A percentile compares a stretch with the other conserved stretches of the same genome.
Evolutionary conservation across 208 protist genomes (phyloP).

Genomic region (Lotmaria passim): DNA sequence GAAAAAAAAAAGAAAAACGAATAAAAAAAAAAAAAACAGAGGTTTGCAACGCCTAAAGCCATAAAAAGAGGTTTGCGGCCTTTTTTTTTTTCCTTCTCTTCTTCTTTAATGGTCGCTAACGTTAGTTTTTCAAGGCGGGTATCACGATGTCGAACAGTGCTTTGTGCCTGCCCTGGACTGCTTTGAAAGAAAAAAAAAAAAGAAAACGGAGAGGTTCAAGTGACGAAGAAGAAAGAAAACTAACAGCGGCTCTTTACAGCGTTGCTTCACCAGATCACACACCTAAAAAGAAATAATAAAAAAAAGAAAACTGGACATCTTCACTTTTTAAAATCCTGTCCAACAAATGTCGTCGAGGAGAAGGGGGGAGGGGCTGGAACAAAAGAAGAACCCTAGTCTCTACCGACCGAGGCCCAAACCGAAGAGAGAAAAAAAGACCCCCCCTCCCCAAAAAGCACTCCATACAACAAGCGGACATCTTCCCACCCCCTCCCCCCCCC

Average conservation of each 20-base stretch:
- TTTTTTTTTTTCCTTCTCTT: background rate
- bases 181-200: slow-evolving; percentile 18
- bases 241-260: background rate
- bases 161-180: background rate
- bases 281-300: slow-evolving; percentile 22
- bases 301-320: slow-evolving; percentile 4
- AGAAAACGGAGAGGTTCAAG: background rate
- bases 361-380: no score
- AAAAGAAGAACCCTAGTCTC: no score
- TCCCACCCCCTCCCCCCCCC: no score
- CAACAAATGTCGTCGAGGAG: no score
- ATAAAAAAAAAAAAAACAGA: background rate
- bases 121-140: no score
- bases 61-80: background rate
- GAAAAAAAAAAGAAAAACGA: background rate
- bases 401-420: no score
- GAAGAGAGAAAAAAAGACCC: no score
- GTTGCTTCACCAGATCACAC: slow-evolving; percentile 3
- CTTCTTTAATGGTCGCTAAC: no score
- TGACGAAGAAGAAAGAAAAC: slow-evolving; percentile 22
- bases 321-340: no score
- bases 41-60: background rate
- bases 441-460: no score
- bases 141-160: no score
- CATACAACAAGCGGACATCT: no score